Percentiles rank a stretch among this genome's conserved stretches.
Conservation (phyloP, 345 rosid species). For the Alliaria petiolata region DNA sequence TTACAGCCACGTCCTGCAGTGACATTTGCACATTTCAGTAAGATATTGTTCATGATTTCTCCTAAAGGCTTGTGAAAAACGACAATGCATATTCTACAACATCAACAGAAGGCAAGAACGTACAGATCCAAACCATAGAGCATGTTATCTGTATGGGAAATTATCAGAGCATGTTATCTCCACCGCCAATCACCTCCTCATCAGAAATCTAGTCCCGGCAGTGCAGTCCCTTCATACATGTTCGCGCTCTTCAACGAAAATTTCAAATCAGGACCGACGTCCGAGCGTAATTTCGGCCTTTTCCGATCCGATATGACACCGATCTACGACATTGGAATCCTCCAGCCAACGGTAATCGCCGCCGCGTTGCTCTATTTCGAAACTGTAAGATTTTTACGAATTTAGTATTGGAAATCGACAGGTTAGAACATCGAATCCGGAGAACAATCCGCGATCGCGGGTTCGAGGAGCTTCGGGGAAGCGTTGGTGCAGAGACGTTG, state of each 20-base stretch:
- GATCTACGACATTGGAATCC: slow-evolving; percentile 64
- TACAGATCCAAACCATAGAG: slow-evolving; percentile 99
- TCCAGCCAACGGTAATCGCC: slow-evolving; percentile 63
- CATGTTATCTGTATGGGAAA: slow-evolving; percentile 69
- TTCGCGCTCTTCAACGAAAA: slow-evolving; percentile 86
- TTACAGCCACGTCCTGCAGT: slow-evolving; percentile 95
- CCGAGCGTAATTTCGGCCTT: slow-evolving; percentile 71
- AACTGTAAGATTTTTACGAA: neutral
- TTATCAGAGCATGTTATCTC: slow-evolving; percentile 30
- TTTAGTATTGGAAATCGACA: slow-evolving; percentile 14
- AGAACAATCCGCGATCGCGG: slow-evolving; percentile 33
- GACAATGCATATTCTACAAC: slow-evolving; percentile 20
- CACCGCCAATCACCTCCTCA: slow-evolving; percentile 41
- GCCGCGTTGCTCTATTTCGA: slow-evolving; percentile 16
- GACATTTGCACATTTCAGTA: slow-evolving; percentile 24
- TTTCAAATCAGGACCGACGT: slow-evolving; percentile 67
- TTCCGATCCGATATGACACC: slow-evolving; percentile 67
- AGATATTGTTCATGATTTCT: slow-evolving; percentile 10
- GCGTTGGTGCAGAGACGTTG: slow-evolving; percentile 49
- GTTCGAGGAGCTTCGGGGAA: slow-evolving; percentile 5
- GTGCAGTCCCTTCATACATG: slow-evolving; percentile 74
- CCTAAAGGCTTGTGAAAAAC: neutral
- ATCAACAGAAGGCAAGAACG: slow-evolving; percentile 54
- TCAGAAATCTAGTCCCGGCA: slow-evolving; percentile 56
- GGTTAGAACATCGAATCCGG: slow-evolving; percentile 50